Evolutionary conservation across 805 yeast genomes (phyloP).

Genomic region (Monosporozyma servazzii): DNA sequence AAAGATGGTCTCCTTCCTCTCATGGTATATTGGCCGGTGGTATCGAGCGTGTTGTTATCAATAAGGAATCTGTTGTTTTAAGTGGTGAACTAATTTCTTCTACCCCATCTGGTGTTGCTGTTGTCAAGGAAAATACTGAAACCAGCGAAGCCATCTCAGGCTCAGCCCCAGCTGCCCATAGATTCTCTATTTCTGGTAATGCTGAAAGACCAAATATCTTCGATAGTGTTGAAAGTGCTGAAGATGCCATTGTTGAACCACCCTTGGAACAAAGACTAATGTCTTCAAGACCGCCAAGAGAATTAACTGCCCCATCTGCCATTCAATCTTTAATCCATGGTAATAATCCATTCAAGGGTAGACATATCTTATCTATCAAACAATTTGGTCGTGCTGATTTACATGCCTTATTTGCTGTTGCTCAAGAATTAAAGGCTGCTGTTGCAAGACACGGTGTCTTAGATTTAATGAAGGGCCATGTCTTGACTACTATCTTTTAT

Average conservation of each 20-base stretch:
- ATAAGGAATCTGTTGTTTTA: conserved; percentile 69
- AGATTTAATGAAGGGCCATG: conserved; percentile 82
- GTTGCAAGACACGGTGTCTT: conserved; percentile 95
- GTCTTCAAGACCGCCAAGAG: conserved; percentile 63
- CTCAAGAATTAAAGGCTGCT: conserved; percentile 94
- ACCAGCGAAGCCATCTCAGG: conserved; percentile 23
- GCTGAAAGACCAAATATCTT: conserved; percentile 31
- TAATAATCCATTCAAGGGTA: conserved; percentile 85
- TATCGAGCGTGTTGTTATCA: conserved; percentile 78
- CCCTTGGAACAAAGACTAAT: conserved; percentile 41
- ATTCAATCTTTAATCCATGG: conserved; percentile 66
- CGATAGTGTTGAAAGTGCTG: conserved; percentile 34
- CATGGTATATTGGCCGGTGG: conserved; percentile 59
- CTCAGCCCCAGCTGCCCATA: conserved; percentile 33
- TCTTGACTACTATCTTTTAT: conserved; percentile 89
- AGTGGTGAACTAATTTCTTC: conserved; percentile 66
- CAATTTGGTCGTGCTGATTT: conserved; percentile 81
- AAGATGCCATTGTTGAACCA: conserved; percentile 46
- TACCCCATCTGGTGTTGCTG: conserved; percentile 55
- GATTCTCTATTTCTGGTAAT: conserved; percentile 43
- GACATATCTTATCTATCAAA: conserved; percentile 78
- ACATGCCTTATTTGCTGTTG: conserved; percentile 89
- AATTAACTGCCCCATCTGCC: conserved; percentile 69
- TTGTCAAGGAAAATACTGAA: conserved; percentile 34
- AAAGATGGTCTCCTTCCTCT: conserved; percentile 47